Evolutionary conservation across 208 protist species (phyloP).

Genomic region (Acanthamoeba triangularis): DNA sequence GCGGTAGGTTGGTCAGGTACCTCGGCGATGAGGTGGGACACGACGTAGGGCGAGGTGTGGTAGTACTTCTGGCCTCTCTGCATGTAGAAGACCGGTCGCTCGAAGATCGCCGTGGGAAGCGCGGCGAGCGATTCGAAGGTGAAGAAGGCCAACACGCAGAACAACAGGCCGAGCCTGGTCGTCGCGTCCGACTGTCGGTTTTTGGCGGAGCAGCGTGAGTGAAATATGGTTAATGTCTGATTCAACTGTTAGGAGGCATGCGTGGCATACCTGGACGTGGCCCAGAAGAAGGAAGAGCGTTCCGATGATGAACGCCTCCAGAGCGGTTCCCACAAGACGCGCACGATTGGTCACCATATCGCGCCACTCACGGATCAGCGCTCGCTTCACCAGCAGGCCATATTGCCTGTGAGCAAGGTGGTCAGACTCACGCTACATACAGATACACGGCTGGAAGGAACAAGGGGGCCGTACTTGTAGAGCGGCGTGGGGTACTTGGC

Average conservation of each 20-base stretch:
- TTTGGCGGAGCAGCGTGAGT: too few species aligned
- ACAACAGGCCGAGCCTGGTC: conserved; percentile 7
- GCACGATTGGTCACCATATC: conserved; percentile 26
- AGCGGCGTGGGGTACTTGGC: neutral
- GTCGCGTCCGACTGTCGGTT: too few species aligned
- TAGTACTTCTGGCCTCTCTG: conserved; percentile 71
- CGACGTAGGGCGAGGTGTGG: conserved; percentile 57
- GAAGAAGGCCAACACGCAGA: conserved; percentile 36
- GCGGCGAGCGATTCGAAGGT: conserved; percentile 21
- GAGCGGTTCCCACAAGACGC: neutral
- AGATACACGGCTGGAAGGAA: too few species aligned
- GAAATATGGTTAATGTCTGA: neutral
- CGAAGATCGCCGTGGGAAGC: conserved; percentile 8
- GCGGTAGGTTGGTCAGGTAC: neutral
- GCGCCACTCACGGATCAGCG: conserved; percentile 16
- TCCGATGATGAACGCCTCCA: conserved; percentile 1
- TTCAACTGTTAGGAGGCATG: too few species aligned
- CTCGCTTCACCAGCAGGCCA: neutral
- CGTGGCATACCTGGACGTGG: conserved; percentile 14
- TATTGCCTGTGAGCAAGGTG: conserved; percentile 35
- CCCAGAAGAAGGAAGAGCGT: conserved; percentile 66
- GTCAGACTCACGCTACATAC: too few species aligned
- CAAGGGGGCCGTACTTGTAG: neutral
- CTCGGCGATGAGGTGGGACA: conserved; percentile 50
- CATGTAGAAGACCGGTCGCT: conserved; percentile 71